Conservation (phyloP, 2,329 filamentous ascomycete genomes). For the Zymoseptoria ardabiliae region DNA sequence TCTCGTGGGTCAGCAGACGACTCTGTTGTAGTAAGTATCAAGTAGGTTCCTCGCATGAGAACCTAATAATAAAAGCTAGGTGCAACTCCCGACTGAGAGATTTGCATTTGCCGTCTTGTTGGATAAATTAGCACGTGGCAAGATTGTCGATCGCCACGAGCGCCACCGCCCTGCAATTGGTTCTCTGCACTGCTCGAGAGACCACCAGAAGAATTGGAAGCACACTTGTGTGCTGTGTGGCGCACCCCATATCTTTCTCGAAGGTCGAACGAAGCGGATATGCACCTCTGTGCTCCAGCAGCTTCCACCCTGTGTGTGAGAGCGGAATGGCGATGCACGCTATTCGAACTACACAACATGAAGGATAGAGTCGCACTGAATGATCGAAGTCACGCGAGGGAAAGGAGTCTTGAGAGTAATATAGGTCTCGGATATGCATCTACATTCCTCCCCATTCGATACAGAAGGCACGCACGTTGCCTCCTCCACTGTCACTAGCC, state of each 20-base stretch:
- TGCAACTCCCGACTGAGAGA: neutral
- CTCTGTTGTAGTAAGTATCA: neutral
- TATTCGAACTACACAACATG: neutral
- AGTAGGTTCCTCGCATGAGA: neutral
- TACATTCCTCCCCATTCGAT: constrained; percentile 94
- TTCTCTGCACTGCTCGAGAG: neutral
- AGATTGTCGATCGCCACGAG: neutral
- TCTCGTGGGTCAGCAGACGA: neutral
- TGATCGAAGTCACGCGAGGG: neutral
- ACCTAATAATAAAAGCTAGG: neutral
- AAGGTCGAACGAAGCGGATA: neutral
- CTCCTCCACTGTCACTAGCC: constrained; percentile 32
- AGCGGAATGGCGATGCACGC: neutral
- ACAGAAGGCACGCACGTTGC: constrained; percentile 63
- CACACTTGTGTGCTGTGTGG: neutral
- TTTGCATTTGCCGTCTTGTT: neutral
- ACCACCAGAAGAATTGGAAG: neutral
- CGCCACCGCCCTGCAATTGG: neutral
- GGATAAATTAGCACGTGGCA: neutral
- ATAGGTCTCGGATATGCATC: neutral
- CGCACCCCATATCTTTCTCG: neutral
- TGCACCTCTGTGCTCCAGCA: neutral
- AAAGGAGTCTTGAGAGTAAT: neutral
- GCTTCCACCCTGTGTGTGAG: neutral
- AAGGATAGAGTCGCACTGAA: neutral